Conservation (phyloP, 2,329 filamentous ascomycete species). For the Cladosporium austrohemisphaericum region DNA sequence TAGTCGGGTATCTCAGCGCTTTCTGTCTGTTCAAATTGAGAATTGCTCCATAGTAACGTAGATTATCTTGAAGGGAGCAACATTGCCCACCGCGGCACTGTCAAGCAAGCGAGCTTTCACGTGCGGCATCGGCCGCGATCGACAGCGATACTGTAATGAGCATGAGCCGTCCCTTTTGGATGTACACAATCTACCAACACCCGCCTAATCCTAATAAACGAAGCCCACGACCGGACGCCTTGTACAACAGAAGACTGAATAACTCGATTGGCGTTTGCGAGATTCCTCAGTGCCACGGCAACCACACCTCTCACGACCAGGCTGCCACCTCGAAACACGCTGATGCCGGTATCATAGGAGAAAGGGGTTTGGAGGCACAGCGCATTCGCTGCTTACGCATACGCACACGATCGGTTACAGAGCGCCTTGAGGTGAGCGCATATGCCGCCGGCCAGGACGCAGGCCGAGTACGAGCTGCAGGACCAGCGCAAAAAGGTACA, state of each 20-base stretch:
- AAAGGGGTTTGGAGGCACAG: slow-evolving; percentile 7
- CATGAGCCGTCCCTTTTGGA: background rate
- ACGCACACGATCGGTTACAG: background rate
- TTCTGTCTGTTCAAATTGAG: too few relatives aligned
- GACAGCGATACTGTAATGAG: background rate
- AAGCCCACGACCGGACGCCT: background rate
- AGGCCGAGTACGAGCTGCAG: slow-evolving; percentile 34
- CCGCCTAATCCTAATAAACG: slow-evolving; percentile 2
- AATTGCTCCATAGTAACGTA: too few relatives aligned
- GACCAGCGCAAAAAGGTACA: slow-evolving; percentile 35
- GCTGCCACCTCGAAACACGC: slow-evolving; percentile 5
- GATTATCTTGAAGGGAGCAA: too few relatives aligned
- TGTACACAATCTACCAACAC: too few relatives aligned
- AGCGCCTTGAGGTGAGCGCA: slow-evolving; percentile 12
- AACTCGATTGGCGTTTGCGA: too few relatives aligned
- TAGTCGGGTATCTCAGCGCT: too few relatives aligned
- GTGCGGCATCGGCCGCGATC: too few relatives aligned
- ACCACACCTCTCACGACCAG: background rate
- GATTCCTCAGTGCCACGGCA: too few relatives aligned
- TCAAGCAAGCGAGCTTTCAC: too few relatives aligned
- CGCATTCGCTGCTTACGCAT: slow-evolving; percentile 5
- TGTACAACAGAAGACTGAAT: too few relatives aligned
- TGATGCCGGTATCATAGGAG: slow-evolving; percentile 9
- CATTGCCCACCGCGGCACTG: too few relatives aligned
- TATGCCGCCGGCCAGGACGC: slow-evolving; percentile 34